Percentiles rank a stretch among this genome's conserved stretches.
Conservation (phyloP, 2,329 filamentous ascomycete genomes). For the Claviceps africana region DNA sequence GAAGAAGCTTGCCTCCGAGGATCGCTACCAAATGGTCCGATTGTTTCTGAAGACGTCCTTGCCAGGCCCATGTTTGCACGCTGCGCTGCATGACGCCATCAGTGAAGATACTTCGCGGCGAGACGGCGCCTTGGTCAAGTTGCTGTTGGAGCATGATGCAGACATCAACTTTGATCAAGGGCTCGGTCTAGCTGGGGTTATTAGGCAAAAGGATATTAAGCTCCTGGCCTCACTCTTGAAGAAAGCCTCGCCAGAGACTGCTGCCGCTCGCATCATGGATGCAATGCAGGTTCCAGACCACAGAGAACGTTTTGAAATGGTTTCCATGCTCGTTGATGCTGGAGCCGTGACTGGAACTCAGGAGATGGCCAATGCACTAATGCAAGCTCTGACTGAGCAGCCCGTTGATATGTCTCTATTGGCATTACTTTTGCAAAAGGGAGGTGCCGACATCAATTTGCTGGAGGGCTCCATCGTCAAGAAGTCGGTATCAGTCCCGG, state of each 20-base stretch:
- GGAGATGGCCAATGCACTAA: conserved; percentile 29
- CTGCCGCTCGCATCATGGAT: conserved; percentile 31
- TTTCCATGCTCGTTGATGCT: conserved; percentile 30
- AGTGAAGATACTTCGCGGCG: conserved; percentile 30
- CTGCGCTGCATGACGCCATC: conserved; percentile 38
- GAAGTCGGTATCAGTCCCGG: conserved; percentile 27
- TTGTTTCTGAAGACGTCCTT: conserved; percentile 35
- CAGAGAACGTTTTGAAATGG: conserved; percentile 30
- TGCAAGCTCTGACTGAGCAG: conserved; percentile 26
- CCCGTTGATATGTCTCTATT: conserved; percentile 37
- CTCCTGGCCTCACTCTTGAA: conserved; percentile 32
- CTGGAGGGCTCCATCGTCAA: conserved; percentile 29
- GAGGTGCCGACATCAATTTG: conserved; percentile 38
- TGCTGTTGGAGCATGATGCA: conserved; percentile 37
- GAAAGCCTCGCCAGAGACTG: conserved; percentile 31
- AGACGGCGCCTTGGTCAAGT: conserved; percentile 36
- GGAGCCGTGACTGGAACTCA: conserved; percentile 28
- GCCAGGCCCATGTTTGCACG: conserved; percentile 31
- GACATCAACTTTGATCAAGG: conserved; percentile 42
- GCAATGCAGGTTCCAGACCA: conserved; percentile 33
- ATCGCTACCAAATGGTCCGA: conserved; percentile 35
- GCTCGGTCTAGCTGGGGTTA: conserved; percentile 32
- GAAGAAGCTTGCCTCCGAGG: conserved; percentile 24
- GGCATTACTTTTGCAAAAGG: conserved; percentile 33
- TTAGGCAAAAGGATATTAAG: conserved; percentile 31